phyloP scores from a whole-genome alignment of 1,284 basidiomycete species.

The Pyrrhoderma lamaoense region DNA sequence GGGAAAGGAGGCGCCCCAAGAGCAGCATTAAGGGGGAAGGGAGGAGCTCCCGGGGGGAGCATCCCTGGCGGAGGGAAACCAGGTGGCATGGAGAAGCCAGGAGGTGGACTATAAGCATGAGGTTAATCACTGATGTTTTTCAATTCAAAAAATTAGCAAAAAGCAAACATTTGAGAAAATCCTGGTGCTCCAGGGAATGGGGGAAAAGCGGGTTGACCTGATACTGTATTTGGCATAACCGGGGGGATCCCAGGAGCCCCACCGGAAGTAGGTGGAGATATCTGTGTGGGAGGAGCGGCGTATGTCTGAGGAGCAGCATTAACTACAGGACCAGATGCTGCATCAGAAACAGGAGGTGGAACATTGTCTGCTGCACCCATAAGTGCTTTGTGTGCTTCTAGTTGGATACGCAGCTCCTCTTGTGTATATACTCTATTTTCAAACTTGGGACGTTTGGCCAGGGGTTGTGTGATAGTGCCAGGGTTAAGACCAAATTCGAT shows the following conservation, averaged over 20 bases:
- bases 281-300: slow-evolving; percentile 40
- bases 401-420: slow-evolving; percentile 78
- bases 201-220: slow-evolving; percentile 32
- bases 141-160: slow-evolving; percentile 11
- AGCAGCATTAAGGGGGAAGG: slow-evolving; percentile 21
- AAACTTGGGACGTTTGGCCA: slow-evolving; percentile 74
- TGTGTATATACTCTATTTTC: slow-evolving; percentile 78
- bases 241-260: slow-evolving; percentile 33
- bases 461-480: slow-evolving; percentile 72
- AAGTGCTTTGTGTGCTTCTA: slow-evolving; percentile 85
- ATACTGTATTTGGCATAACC: slow-evolving; percentile 15
- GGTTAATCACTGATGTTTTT: not conserved
- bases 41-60: slow-evolving; percentile 19
- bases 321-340: slow-evolving; percentile 48
- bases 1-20: slow-evolving; percentile 23
- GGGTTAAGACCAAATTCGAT: slow-evolving; percentile 83
- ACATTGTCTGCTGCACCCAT: slow-evolving; percentile 65
- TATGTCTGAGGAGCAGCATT: slow-evolving; percentile 64
- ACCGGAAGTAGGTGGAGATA: slow-evolving; percentile 26
- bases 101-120: slow-evolving; percentile 29
- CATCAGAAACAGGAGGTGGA: slow-evolving; percentile 28
- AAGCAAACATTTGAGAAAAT: slow-evolving; percentile 47
- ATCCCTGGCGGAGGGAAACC: slow-evolving; percentile 22
- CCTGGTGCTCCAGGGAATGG: slow-evolving; percentile 35
- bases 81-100: slow-evolving; percentile 24